Conservation (phyloP, 495 filamentous ascomycete species). For the Aspergillus hancockii region DNA sequence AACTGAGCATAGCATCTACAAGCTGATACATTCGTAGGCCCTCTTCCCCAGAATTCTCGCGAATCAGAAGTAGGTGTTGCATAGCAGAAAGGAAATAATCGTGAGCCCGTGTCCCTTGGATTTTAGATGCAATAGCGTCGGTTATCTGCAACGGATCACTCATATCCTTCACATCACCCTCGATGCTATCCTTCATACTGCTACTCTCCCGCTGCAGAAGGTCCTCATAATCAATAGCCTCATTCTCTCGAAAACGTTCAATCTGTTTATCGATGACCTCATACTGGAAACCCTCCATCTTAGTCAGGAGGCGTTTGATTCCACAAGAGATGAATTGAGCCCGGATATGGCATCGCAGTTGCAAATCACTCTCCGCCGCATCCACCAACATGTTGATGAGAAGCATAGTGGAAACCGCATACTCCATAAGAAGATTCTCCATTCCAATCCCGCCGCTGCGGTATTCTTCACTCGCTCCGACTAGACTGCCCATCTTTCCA, state of each 20-base stretch:
- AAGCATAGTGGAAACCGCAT: conserved; percentile 91
- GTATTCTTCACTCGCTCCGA: conserved; percentile 95
- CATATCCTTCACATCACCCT: conserved; percentile 90
- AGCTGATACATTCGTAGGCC: conserved; percentile 95
- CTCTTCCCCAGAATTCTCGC: conserved; percentile 92
- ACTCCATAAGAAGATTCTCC: conserved; percentile 99
- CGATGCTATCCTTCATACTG: conserved; percentile 85
- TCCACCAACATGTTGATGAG: conserved; percentile 97
- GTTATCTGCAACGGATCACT: conserved; percentile 91
- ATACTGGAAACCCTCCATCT: conserved; percentile 99
- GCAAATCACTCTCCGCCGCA: conserved; percentile 82
- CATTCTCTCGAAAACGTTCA: conserved; percentile 88
- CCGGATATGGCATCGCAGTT: conserved; percentile 88
- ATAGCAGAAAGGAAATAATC: conserved; percentile 96
- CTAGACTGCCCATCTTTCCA: conserved; percentile 97
- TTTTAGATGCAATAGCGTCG: conserved; percentile 86
- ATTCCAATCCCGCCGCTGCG: conserved; percentile 97
- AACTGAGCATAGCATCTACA: conserved; percentile 96
- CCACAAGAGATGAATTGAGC: conserved; percentile 96
- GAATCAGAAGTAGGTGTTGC: conserved; percentile 91
- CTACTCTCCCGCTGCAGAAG: conserved; percentile 88
- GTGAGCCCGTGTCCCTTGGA: conserved; percentile 79
- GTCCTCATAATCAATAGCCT: conserved; percentile 97
- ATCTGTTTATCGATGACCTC: conserved; percentile 98
- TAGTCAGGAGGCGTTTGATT: conserved; percentile 88